Evolutionary conservation across 192 early-diverging fungal species (phyloP).

Genomic region (Coemansia umbellata): DNA sequence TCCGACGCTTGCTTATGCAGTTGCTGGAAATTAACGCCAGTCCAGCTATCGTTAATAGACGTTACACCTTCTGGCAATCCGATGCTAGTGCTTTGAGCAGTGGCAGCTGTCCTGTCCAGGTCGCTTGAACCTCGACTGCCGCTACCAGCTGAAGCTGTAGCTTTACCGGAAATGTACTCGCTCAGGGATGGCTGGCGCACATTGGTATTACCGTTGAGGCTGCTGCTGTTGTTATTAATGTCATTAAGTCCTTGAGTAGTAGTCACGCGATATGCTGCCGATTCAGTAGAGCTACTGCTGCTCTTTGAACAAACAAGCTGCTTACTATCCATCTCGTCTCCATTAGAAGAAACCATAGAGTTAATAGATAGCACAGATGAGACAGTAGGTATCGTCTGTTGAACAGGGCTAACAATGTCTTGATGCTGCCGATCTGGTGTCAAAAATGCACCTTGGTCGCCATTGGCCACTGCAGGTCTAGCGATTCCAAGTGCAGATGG

Average conservation of each 20-base stretch:
- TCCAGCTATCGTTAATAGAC: slow-evolving; percentile 39
- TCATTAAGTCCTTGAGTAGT: slow-evolving; percentile 1
- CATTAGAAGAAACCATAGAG: slow-evolving; percentile 19
- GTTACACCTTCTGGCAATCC: not conserved
- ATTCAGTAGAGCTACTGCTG: slow-evolving; percentile 8
- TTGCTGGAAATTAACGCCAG: slow-evolving; percentile 28
- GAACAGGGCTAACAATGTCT: too few species aligned
- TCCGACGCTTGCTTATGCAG: slow-evolving; percentile 35
- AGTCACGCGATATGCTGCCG: slow-evolving; percentile 2
- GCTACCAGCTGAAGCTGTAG: not conserved
- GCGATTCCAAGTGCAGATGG: too few species aligned
- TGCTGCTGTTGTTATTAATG: slow-evolving; percentile 9
- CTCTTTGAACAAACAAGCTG: slow-evolving; percentile 12
- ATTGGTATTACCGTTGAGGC: not conserved
- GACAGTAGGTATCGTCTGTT: slow-evolving; percentile 1
- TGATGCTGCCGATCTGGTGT: not conserved
- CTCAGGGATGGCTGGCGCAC: slow-evolving; percentile 37
- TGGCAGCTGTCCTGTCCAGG: not conserved
- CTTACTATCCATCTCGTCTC: slow-evolving; percentile 6
- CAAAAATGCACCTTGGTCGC: not conserved
- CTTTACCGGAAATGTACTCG: slow-evolving; percentile 39
- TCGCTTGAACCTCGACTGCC: not conserved
- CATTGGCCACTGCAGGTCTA: not conserved
- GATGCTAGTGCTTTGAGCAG: not conserved
- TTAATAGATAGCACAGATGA: slow-evolving; percentile 20